phyloP scores from a whole-genome alignment of 495 filamentous ascomycete genomes.

The Aspergillus homomorphus region DNA sequence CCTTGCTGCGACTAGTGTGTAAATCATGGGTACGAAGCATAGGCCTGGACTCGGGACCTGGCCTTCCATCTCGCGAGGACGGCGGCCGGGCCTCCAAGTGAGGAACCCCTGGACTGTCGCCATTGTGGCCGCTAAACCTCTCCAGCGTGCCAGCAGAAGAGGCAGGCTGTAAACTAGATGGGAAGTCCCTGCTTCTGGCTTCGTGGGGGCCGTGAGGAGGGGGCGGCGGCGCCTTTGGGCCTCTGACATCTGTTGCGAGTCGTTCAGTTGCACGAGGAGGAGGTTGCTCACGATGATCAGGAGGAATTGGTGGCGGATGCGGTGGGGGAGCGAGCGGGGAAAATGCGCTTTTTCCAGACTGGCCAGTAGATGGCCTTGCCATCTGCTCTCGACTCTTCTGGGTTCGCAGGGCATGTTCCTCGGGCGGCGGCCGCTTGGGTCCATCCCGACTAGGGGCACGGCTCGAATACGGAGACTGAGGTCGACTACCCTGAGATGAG shows the following conservation, averaged over 20 bases:
- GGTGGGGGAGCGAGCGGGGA: constrained; percentile 25
- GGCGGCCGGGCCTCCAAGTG: constrained; percentile 25
- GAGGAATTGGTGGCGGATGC: constrained; percentile 19
- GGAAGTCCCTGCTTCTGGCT: constrained; percentile 24
- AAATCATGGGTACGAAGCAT: constrained; percentile 19
- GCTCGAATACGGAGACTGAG: constrained; percentile 28
- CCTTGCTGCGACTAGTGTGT: constrained; percentile 24
- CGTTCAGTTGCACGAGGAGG: constrained; percentile 29
- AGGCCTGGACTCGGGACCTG: constrained; percentile 18
- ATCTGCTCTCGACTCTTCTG: constrained; percentile 48
- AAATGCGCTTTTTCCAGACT: constrained; percentile 27
- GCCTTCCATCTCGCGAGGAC: constrained; percentile 31
- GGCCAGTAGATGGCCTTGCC: constrained; percentile 39
- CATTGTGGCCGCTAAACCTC: constrained; percentile 15
- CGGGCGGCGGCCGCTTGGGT: constrained; percentile 36
- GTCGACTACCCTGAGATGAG: constrained; percentile 23
- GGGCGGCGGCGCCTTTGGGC: constrained; percentile 18
- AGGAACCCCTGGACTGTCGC: constrained; percentile 17
- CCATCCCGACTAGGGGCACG: constrained; percentile 40
- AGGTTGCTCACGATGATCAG: constrained; percentile 23
- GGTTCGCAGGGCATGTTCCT: constrained; percentile 40
- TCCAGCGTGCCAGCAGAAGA: constrained; percentile 13
- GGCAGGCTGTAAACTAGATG: constrained; percentile 21
- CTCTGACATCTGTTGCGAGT: constrained; percentile 20
- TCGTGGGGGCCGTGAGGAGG: constrained; percentile 25